Evolutionary conservation across 1,284 basidiomycete species (phyloP).

Genomic region (Puccinia triticina): DNA sequence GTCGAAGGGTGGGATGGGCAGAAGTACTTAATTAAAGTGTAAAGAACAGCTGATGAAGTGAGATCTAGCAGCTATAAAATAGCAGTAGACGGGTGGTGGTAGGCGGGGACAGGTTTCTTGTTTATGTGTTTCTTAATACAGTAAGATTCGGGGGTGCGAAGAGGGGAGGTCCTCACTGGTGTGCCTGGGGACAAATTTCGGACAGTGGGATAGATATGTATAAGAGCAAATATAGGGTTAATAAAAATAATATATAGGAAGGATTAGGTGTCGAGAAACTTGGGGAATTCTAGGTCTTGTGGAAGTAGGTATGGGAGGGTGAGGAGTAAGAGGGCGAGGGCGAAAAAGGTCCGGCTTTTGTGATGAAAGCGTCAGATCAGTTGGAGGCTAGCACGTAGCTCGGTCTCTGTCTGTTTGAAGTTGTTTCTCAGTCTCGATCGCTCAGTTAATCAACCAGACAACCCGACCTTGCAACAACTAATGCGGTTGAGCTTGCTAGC

Average conservation of each 20-base stretch:
- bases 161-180: neutral
- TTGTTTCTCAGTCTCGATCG: conserved; percentile 37
- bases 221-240: conserved; percentile 17
- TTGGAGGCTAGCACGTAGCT: neutral
- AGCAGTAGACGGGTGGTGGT: neutral
- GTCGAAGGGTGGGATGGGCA: conserved; percentile 6
- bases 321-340: neutral
- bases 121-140: conserved; percentile 18
- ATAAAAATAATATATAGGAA: conserved; percentile 36
- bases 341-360: conserved; percentile 6
- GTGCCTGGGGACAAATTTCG: conserved; percentile 10
- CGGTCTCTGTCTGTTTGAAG: neutral
- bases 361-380: neutral
- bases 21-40: neutral
- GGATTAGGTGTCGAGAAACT: neutral
- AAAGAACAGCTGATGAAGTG: neutral
- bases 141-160: neutral
- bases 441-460: conserved; percentile 28
- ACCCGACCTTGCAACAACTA: conserved; percentile 25
- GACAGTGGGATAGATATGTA: conserved; percentile 6
- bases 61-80: neutral
- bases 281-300: neutral
- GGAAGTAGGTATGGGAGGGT: conserved; percentile 13
- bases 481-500: conserved; percentile 19
- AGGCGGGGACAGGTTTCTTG: neutral